Evolutionary conservation across 106 monocot species (phyloP), one percentile per base, ranked within the genome.

Genomic region (Platanthera zijinensis): DNA sequence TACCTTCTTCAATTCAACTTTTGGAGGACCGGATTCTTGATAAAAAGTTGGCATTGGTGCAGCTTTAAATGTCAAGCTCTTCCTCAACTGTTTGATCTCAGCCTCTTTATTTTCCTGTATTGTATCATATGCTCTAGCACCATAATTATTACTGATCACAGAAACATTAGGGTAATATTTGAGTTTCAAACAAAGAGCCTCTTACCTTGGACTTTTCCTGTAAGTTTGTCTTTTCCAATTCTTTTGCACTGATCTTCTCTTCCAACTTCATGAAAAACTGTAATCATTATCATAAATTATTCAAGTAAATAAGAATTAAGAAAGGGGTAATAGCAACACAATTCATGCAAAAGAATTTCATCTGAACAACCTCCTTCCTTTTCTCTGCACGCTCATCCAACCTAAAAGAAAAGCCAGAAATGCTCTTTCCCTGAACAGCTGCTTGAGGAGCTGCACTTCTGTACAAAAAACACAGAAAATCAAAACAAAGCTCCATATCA

Each of bases 21-120:
- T 93, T 46, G 90, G 95, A 79, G 95, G 89, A 19, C 72, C 83
- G 80, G 93, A 87, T 74, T 97, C 96, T 75, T 97, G 85, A 53
- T 97, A 97, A 71, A 97, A 97, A 77, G 46, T 89, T 76, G 96
- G 96, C 96, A 97, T 97, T 46, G 96, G 96, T 50, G 85, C 82
- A 49, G 96, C 96, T 84, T 97, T 97, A 76, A 97, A 97, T 13
- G 87, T 88, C 75, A 93, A 79, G 49, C 91, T 97, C 80, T 87
- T 97, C 80, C 96, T 85, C 56, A 97, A 82, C 69, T 77, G 63
- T 79, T 78, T 93, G 68, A 97, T 93, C 74, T 97, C 96, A 59
- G 93, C 96, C 79, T 97, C 96, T 77, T 93, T 91, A 50, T 76
- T 87, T 57, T 97, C 93, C 96, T 97, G 54, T 70, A 78, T 80